Base-by-base conservation (phyloP, 495 filamentous ascomycete genomes). In the Geopyxis carbonaria region DNA sequence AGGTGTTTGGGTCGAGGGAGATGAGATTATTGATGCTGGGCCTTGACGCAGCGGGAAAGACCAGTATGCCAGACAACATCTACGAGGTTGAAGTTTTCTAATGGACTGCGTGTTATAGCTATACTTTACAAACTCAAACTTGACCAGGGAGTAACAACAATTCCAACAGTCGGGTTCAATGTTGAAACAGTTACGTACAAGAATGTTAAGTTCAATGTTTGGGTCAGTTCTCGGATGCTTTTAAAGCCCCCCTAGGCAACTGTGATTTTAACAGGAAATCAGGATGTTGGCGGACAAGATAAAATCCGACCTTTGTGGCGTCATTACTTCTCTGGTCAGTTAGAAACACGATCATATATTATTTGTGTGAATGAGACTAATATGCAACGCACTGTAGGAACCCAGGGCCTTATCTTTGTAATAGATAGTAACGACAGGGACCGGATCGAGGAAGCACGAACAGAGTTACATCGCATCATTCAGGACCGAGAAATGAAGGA, bases 191-290 rank as follows among this genome's bases (percentile, higher is more conserved):
- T 99, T 64, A 89, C 93, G 61, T 99, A 95, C 70, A 93, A 93
- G 76, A 95, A 99, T 73, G 93, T 99, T 61, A 86, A 93, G 61
- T 99, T 99, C 70, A 99, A 87, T 59, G 89, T 99, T 61, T 99
- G 89, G 89, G 46, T 49, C 22, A 36, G 45, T 40, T 42, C 28
- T 32, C 11, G 2, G 27, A 18, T 28, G 18, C n/a, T 23, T 15
- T 21, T 33, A n/a, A n/a, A n/a, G n/a, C n/a, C n/a, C n/a, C n/a
- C n/a, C n/a, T n/a, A n/a, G n/a, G n/a, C n/a, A 18, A 7, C 9
- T 47, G 14, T 16, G 21, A n/a, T 13, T n/a, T n/a, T n/a, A n/a
- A n/a, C n/a, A n/a, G n/a, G n/a, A n/a, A 37, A 14, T 14, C 38
- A 48, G 46, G 89, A 97, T 66, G 89, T 97, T 22, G 89, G 89